Conservation (phyloP, 345 rosid species). For the Passiflora organensis region DNA sequence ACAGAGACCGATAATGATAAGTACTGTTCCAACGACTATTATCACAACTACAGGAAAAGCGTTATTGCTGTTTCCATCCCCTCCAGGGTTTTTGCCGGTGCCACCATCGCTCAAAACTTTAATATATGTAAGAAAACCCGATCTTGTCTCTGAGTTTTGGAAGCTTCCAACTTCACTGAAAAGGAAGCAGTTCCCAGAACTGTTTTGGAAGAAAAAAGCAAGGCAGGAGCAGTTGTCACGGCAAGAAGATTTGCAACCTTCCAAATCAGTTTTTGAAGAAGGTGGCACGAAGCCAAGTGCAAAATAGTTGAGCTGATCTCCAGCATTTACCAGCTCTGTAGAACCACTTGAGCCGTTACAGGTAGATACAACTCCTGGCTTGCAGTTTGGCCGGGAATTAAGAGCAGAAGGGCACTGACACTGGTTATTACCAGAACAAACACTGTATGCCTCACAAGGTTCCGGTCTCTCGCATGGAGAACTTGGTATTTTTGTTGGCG, state of each 20-base stretch:
- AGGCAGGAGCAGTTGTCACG: constrained; percentile 65
- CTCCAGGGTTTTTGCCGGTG: constrained; percentile 17
- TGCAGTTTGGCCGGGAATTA: constrained; percentile 33
- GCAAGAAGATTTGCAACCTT: constrained; percentile 66
- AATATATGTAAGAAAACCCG: constrained; percentile 49
- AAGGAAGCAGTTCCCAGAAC: constrained; percentile 65
- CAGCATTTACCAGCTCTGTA: constrained; percentile 46
- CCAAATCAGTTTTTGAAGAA: constrained; percentile 45
- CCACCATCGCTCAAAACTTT: constrained; percentile 40
- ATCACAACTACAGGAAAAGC: constrained; percentile 45
- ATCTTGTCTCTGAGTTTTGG: constrained; percentile 28
- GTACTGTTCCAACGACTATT: constrained; percentile 44
- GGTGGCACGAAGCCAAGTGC: constrained; percentile 57
- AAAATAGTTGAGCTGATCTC: constrained; percentile 50
- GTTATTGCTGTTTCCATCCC: constrained; percentile 31
- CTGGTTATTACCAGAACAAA: constrained; percentile 44
- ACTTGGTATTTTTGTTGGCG: constrained; percentile 53
- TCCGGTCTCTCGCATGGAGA: constrained; percentile 67
- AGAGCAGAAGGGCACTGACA: constrained; percentile 66
- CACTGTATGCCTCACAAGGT: constrained; percentile 51
- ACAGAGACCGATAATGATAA: constrained; percentile 42
- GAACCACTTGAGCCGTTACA: constrained; percentile 38
- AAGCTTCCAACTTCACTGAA: constrained; percentile 69
- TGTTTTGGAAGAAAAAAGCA: constrained; percentile 62
- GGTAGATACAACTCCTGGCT: constrained; percentile 47